Conservation (phyloP, 2,329 filamentous ascomycete species). For the Ophiostoma sp. region DNA sequence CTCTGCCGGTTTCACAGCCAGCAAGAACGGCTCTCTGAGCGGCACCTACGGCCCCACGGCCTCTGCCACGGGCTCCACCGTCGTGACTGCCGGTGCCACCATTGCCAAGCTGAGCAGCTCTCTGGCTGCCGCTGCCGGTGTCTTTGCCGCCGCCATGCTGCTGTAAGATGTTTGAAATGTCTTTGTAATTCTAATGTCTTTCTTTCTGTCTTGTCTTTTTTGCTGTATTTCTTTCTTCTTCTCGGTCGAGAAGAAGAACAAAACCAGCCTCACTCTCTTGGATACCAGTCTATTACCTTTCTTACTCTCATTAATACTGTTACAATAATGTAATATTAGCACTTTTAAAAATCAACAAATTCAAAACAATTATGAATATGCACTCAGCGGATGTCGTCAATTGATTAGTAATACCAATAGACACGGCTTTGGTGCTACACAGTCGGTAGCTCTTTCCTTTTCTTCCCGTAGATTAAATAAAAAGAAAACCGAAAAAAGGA, state of each 20-base stretch:
- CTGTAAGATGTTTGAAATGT: constrained; percentile 9
- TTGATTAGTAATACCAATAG: neutral
- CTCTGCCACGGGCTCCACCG: neutral
- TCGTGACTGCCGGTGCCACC: constrained; percentile 21
- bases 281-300: neutral
- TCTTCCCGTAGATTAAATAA: neutral
- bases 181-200: neutral
- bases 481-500: too few relatives aligned
- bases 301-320: constrained; percentile 1
- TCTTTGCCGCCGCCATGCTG: constrained; percentile 19
- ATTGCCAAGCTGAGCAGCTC: constrained; percentile 16
- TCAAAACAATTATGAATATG: neutral
- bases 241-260: neutral
- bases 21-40: constrained; percentile 13
- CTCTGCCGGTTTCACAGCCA: constrained; percentile 7
- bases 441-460: neutral
- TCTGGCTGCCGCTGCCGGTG: constrained; percentile 13
- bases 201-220: neutral
- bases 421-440: neutral
- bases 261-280: neutral
- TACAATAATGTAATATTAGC: neutral
- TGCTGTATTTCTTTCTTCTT: neutral
- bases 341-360: neutral
- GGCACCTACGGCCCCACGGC: constrained; percentile 16
- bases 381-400: neutral